Base-by-base conservation (phyloP, 257 asterid species). In the Echites panduratus region DNA sequence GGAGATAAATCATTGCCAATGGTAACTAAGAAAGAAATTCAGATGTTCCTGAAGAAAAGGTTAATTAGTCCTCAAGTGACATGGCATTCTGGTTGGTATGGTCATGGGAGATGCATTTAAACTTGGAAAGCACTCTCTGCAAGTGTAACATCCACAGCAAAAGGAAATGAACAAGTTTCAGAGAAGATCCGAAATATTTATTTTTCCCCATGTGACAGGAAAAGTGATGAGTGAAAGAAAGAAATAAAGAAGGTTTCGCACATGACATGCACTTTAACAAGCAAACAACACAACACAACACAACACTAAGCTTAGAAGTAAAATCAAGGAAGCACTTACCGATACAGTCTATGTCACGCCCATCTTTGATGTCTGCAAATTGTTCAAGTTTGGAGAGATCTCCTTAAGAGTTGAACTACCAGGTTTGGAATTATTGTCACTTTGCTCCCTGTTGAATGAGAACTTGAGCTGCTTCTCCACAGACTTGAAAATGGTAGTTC, bases 391-490 rank as follows among this genome's bases (percentile, higher is more conserved):
- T 56, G 87, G 87, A 80, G 85, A 76, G 64, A 56, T 59, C 72
- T 75, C 81, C 81, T 83, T 85, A 68, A 71, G 73, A 66, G 75
- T 78, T 7, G 87, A 70, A 61, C 80, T 85, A 47, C 81, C 84
- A 78, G 82, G 75, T 78, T 79, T 85, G 12, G 69, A 61, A 67
- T 63, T 71, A 50, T 56, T 78, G 57, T 82, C 83, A 41, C 54
- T 27, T 62, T 79, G 82, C 77, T 85, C 96, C 38, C 47, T 73
- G 62, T 74, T 71, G 65, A 74, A 49, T 58, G 87, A 70, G 74
- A 95, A 95, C 72, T 89, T 89, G 54, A 95, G 99, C 88, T 92
- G 93, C 90, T 92, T 92, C 89, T 92, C 99, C 41, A 95, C 86
- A 38, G 97, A 90, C 79, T 87, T 90, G 63, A 81, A 70, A 67